A percentile compares a stretch with the other conserved stretches of the same genome.
phyloP scores from a whole-genome alignment of 352 stramenopile genomes.

The Globisporangium camurandrum region DNA sequence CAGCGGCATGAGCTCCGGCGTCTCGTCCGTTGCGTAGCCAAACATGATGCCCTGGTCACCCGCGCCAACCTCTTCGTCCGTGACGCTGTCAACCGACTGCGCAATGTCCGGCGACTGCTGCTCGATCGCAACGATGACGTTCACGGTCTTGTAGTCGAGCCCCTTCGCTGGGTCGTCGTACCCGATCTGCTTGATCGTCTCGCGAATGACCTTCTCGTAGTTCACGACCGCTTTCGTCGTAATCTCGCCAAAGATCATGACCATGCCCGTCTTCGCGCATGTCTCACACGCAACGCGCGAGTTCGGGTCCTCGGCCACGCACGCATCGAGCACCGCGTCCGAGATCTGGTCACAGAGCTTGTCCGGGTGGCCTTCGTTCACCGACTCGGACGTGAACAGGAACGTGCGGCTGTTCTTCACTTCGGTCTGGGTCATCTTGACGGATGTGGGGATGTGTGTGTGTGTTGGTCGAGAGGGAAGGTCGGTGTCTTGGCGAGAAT shows the following conservation, averaged over 20 bases:
- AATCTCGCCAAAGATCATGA: conserved; percentile 99
- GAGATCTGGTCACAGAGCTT: conserved; percentile 99
- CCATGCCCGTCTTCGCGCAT: conserved; percentile 98
- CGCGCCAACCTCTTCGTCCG: conserved; percentile 96
- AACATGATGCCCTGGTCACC: conserved; percentile 96
- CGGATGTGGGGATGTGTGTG: neutral
- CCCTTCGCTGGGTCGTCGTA: conserved; percentile 99
- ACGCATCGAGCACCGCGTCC: conserved; percentile 98
- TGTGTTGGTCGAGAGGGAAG: neutral
- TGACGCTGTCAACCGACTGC: conserved; percentile 95
- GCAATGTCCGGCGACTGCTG: conserved; percentile 99
- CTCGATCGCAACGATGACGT: conserved; percentile 99
- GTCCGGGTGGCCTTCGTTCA: conserved; percentile 99
- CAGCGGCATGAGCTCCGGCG: conserved; percentile 95
- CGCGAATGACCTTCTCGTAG: conserved; percentile 98
- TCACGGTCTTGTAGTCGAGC: conserved; percentile 99
- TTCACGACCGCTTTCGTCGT: conserved; percentile 98
- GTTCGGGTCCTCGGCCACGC: conserved; percentile 95
- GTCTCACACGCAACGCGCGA: conserved; percentile 98
- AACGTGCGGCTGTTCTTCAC: conserved; percentile 68
- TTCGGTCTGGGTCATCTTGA: conserved; percentile 57
- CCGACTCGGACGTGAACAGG: conserved; percentile 97
- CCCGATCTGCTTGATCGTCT: conserved; percentile 98
- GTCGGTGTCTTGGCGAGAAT: conserved; percentile 14
- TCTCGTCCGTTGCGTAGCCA: conserved; percentile 97